Evolutionary conservation across 805 yeast species (phyloP), one percentile per base, ranked within the genome.

Genomic region (Ogataea polymorpha): DNA sequence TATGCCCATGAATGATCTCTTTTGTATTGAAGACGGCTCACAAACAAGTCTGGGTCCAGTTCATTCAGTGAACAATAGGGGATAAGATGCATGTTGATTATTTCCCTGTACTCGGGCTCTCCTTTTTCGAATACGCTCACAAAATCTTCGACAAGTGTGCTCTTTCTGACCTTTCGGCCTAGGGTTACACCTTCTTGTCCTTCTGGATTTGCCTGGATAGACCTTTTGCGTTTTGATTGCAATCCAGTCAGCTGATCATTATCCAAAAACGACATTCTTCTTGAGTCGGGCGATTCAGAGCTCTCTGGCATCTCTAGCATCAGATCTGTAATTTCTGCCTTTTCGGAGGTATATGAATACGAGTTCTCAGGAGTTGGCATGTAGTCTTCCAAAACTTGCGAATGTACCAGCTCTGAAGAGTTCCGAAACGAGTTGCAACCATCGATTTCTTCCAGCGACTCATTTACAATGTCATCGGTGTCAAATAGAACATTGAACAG

Each of bases 31-130:
- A 41, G 17, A n/a, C 16, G 30, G 17, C 29, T 24, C 29, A 43
- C 32, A 30, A 48, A 43, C 28, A 37, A 17, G 8, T 39, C 38
- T 4, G 46, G 39, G 14, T 31, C 38, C 18, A 46, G 44, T 11
- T 35, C 39, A 36, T 48, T 46, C 16, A 43, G 38, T 3, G 47
- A 37, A 25, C 52, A 48, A 30, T 41, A 46, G 11, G 52, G 52
- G 20, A 48, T 21, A 26, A 48, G 29, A 33, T 43, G 49, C 35
- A 35, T 44, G 10, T 46, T 35, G 42, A 48, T 41, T 9, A 43
- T 38, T 6, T 8, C 28, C 23, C 24, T 36, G 27, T 36, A 48
- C 23, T 36, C 44, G 2, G 39, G 41, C 8, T 45, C 52, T 3
- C 48, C 50, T 3, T 24, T 29, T 10, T 18, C 13, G 18, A 30